Percentiles rank a stretch among this genome's conserved stretches.
Evolutionary conservation across 805 yeast genomes (phyloP).

Genomic region (Phaffomyces antillensis): DNA sequence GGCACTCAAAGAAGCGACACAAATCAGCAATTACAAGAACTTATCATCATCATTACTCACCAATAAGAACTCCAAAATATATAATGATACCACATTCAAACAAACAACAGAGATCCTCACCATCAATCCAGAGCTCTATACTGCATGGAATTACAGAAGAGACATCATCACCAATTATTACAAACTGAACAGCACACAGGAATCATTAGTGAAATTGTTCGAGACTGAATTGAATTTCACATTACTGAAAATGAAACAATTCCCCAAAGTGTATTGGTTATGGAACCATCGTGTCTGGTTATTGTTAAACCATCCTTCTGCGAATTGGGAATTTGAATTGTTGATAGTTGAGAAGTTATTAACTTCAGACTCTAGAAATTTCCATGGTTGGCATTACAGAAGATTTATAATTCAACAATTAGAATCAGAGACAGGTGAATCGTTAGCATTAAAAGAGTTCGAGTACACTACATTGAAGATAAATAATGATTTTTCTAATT

Average conservation of each 20-base stretch:
- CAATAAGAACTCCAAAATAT: constrained; percentile 24
- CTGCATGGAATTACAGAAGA: constrained; percentile 85
- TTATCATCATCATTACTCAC: constrained; percentile 39
- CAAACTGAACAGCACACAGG: constrained; percentile 10
- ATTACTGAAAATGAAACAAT: constrained; percentile 48
- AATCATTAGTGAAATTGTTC: constrained; percentile 28
- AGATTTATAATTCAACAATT: constrained; percentile 51
- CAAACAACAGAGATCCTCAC: constrained; percentile 51
- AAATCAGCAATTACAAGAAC: constrained; percentile 47
- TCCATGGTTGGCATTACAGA: constrained; percentile 94
- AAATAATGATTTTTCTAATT: constrained; percentile 80
- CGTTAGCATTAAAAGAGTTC: constrained; percentile 47
- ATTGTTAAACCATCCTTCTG: constrained; percentile 41
- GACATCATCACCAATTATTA: constrained; percentile 42
- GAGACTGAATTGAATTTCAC: constrained; percentile 56
- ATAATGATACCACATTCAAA: constrained; percentile 35
- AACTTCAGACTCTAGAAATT: constrained; percentile 72
- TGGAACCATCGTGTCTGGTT: constrained; percentile 94
- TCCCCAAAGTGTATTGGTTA: constrained; percentile 93
- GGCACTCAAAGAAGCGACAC: constrained; percentile 49
- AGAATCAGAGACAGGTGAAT: constrained; percentile 21
- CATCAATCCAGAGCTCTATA: constrained; percentile 79
- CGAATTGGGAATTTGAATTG: constrained; percentile 69
- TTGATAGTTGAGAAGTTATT: constrained; percentile 61
- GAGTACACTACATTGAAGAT: constrained; percentile 73